phyloP scores from a whole-genome alignment of 2,329 filamentous ascomycete genomes.

The Pyricularia sp. region DNA sequence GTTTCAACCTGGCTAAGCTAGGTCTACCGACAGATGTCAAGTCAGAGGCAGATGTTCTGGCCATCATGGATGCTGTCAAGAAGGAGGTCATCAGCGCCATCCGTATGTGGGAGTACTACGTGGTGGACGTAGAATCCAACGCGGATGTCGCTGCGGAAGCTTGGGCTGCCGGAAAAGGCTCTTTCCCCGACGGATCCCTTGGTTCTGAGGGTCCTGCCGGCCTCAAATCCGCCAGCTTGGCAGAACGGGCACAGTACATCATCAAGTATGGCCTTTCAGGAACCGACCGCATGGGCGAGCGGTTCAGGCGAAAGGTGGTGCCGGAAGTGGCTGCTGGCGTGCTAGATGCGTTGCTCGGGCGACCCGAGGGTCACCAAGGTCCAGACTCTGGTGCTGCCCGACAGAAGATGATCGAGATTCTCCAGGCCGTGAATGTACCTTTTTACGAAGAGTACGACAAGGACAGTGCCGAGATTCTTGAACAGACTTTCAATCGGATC shows the following conservation, averaged over 20 bases:
- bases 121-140: slow-evolving; percentile 64
- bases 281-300: slow-evolving; percentile 62
- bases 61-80: slow-evolving; percentile 76
- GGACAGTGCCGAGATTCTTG: slow-evolving; percentile 69
- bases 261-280: slow-evolving; percentile 57
- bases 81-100: slow-evolving; percentile 63
- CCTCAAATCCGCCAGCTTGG: slow-evolving; percentile 29
- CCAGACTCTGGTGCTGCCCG: slow-evolving; percentile 38
- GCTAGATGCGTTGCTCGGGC: slow-evolving; percentile 54
- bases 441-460: slow-evolving; percentile 87
- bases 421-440: slow-evolving; percentile 75
- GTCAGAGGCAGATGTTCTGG: slow-evolving; percentile 56
- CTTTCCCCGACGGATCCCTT: slow-evolving; percentile 33
- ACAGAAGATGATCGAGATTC: slow-evolving; percentile 45
- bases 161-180: slow-evolving; percentile 52
- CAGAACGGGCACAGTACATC: slow-evolving; percentile 48
- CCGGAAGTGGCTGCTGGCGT: slow-evolving; percentile 57
- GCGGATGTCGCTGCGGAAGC: slow-evolving; percentile 54
- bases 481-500: slow-evolving; percentile 86
- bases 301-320: slow-evolving; percentile 61
- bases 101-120: slow-evolving; percentile 88
- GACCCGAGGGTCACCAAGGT: slow-evolving; percentile 40
- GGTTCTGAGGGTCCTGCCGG: slow-evolving; percentile 28
- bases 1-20: slow-evolving; percentile 55
- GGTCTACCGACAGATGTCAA: slow-evolving; percentile 66